Conservation (phyloP, 345 rosid species). For the Hibiscus trionum region DNA sequence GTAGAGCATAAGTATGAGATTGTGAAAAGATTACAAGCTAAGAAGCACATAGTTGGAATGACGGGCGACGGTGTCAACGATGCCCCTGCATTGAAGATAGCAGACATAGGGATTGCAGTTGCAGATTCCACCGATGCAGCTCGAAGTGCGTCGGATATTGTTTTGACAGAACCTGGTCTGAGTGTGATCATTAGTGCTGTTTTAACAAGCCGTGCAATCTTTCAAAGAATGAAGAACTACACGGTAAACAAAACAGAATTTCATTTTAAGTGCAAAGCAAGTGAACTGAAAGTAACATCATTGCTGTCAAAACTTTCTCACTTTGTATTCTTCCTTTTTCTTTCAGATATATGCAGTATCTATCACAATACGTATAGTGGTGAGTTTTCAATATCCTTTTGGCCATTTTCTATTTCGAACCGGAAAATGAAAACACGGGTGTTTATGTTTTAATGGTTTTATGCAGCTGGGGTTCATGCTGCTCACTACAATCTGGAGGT, state of each 20-base stretch:
- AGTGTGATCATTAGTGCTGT: conserved; percentile 92
- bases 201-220: conserved; percentile 87
- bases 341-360: conserved; percentile 76
- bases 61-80: conserved; percentile 95
- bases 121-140: conserved; percentile 96
- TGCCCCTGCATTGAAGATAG: conserved; percentile 81
- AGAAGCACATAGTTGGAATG: conserved; percentile 87
- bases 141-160: conserved; percentile 85
- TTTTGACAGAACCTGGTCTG: conserved; percentile 84
- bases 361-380: conserved; percentile 81
- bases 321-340: neutral
- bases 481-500: conserved; percentile 60
- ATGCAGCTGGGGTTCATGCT: conserved; percentile 66
- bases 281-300: neutral
- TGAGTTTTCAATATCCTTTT: conserved; percentile 19
- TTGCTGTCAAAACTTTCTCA: conserved; percentile 6
- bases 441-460: neutral
- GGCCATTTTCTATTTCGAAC: neutral
- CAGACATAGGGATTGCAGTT: conserved; percentile 91
- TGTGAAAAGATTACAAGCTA: conserved; percentile 66
- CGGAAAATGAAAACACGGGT: neutral
- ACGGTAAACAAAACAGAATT: conserved; percentile 35
- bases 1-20: conserved; percentile 86
- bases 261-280: neutral
- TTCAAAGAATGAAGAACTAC: conserved; percentile 89